Evolutionary conservation across 2,329 filamentous ascomycete genomes (phyloP).

Genomic region (Dryadomyces quercus-mongolicae): DNA sequence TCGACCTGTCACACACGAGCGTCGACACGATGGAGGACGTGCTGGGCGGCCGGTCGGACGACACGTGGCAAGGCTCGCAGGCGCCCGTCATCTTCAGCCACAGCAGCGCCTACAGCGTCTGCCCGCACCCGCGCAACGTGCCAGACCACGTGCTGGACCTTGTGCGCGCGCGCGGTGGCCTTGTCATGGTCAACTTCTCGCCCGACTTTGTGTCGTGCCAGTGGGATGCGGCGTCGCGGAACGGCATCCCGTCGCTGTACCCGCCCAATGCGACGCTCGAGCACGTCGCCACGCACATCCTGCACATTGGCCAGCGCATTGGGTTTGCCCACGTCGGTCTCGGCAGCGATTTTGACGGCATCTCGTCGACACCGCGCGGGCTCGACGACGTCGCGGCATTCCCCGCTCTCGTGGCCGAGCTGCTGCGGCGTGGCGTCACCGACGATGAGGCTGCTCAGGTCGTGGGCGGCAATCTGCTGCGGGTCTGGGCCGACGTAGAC

Average conservation of each 20-base stretch:
- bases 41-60: constrained; percentile 42
- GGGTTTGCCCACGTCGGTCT: constrained; percentile 82
- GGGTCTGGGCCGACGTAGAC: constrained; percentile 76
- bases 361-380: constrained; percentile 52
- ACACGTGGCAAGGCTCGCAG: constrained; percentile 55
- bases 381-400: constrained; percentile 79
- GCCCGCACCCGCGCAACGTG: constrained; percentile 83
- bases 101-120: constrained; percentile 68
- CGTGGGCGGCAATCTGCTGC: constrained; percentile 66
- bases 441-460: constrained; percentile 64
- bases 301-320: constrained; percentile 69
- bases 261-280: constrained; percentile 58
- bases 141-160: constrained; percentile 70
- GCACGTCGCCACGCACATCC: constrained; percentile 70
- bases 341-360: constrained; percentile 84
- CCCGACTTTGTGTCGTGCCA: constrained; percentile 74
- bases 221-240: constrained; percentile 26
- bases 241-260: constrained; percentile 54
- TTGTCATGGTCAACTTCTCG: constrained; percentile 88
- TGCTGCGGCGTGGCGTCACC: constrained; percentile 61
- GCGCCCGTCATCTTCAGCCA: constrained; percentile 87
- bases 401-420: constrained; percentile 62
- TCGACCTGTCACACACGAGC: constrained; percentile 70
- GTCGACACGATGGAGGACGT: constrained; percentile 79
- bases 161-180: constrained; percentile 57